phyloP scores from a whole-genome alignment of 169 alveolate genomes.

The Eimeria falciformis region DNA sequence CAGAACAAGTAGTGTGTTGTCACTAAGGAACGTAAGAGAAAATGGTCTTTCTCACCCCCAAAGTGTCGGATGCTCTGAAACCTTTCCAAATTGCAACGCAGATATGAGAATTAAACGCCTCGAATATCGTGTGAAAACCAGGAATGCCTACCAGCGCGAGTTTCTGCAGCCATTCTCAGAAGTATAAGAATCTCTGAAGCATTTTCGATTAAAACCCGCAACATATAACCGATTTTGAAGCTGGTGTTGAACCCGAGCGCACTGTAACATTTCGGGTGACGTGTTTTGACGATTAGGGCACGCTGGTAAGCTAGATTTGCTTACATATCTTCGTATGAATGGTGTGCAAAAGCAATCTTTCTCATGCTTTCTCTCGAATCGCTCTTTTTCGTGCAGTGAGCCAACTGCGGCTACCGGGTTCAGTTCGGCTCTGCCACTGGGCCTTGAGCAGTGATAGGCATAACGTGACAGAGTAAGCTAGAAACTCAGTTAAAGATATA shows the following conservation, averaged over 20 bases:
- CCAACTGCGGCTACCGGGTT: conserved; percentile 89
- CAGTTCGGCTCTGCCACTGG: conserved; percentile 88
- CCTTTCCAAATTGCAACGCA: not conserved
- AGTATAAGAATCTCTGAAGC: conserved; percentile 71
- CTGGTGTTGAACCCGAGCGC: conserved; percentile 87
- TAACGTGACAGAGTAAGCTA: no score
- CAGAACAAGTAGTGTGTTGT: no score
- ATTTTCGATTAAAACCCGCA: conserved; percentile 84
- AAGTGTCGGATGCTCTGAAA: not conserved
- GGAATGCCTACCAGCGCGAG: conserved; percentile 68
- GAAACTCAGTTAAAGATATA: no score
- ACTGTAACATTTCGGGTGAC: conserved; percentile 84
- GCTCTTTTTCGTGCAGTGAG: conserved; percentile 63
- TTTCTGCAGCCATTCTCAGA: conserved; percentile 77
- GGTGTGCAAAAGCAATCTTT: no score
- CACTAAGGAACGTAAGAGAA: no score
- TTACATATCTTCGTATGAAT: no score
- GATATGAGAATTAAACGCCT: not conserved
- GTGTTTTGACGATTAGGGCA: conserved; percentile 87
- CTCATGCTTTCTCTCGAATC: no score
- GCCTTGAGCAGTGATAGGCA: conserved; percentile 77
- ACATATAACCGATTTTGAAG: conserved; percentile 83
- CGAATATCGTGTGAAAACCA: conserved; percentile 38
- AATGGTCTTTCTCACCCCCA: not conserved
- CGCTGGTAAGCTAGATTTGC: conserved; percentile 37